A percentile compares a stretch with the other conserved stretches of the same genome.
phyloP scores from a whole-genome alignment of 495 filamentous ascomycete genomes.

The Pseudotulostoma volvatum region DNA sequence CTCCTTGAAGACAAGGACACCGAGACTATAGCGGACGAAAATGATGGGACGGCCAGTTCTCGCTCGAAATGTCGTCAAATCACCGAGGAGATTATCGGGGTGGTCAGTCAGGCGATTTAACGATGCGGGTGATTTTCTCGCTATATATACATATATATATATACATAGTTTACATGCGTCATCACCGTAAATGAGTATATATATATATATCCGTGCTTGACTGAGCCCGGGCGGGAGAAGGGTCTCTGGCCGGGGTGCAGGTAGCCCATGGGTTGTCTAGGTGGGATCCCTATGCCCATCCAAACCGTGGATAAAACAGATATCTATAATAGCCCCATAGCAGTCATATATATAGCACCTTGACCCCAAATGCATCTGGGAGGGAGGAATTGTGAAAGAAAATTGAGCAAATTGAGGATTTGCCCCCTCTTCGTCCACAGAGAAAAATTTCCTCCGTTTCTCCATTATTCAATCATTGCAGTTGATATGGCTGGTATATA shows the following conservation, averaged over 20 bases:
- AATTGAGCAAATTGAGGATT: no score
- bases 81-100: conserved; percentile 11
- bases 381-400: no score
- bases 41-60: conserved; percentile 9
- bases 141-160: no score
- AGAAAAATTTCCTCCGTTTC: no score
- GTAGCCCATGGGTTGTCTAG: conserved; percentile 10
- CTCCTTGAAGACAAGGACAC: conserved; percentile 19
- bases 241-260: conserved; percentile 11
- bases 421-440: no score
- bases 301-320: conserved; percentile 20
- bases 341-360: conserved; percentile 9
- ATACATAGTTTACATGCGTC: no score
- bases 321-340: conserved; percentile 11
- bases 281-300: conserved; percentile 14
- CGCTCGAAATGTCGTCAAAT: conserved; percentile 10
- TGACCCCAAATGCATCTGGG: no score
- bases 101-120: conserved; percentile 13
- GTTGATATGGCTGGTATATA: no score
- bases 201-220: no score
- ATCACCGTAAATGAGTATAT: conserved; percentile 16
- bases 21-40: conserved; percentile 21
- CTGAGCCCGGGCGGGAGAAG: conserved; percentile 11
- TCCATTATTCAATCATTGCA: no score
- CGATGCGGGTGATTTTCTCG: conserved; percentile 5